Evolutionary conservation across 768 basidiomycete genomes (phyloP), one percentile per base, ranked within the genome.

Genomic region (Kwoniella dendrophila): DNA sequence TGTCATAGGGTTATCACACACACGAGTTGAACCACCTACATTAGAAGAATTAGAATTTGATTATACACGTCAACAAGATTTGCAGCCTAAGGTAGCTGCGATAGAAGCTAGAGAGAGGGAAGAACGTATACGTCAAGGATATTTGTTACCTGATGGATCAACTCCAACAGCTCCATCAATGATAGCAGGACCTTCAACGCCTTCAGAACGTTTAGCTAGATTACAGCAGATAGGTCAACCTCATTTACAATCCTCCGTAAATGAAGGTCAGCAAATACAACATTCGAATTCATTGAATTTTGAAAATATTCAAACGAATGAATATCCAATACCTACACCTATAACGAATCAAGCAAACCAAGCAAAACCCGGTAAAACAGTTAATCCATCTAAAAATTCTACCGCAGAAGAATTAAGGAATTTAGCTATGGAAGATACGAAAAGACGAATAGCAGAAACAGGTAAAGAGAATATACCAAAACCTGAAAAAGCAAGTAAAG

Each of bases 41-140:
- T 20, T 73, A 7, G 30, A 47, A 20, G 74, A 75, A 43, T 61
- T 75, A 12, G 30, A 66, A 50, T 12, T 49, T 12, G 74, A 75
- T 53, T 27, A 29, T 4, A 27, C n/a, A 8, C 71, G 74, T 11
- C 66, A 60, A 56, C 12, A 43, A n/a, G 10, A 34, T 20, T 62
- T 75, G 3, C 44, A 47, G 48, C 66, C 74, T 1, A 63, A 64
- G 51, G 63, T 75, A 4, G 59, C 65, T 1, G 71, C 69, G 0
- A 75, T 75, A 26, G 74, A 73, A 57, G 59, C 54, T n/a, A 49
- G 74, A 0, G 74, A 75, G 55, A 41, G 56, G n/a, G 71, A 56
- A 24, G 74, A 75, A 40, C 53, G 74, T 44, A 75, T 75, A 20
- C 65, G 74, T 16, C 74, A 75, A 45, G 74, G 74, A 40, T 75